Percentiles rank a stretch among this genome's conserved stretches.
Evolutionary conservation across 176 grass and related monocot genomes (phyloP).

Genomic region (Oryza glumipatula): DNA sequence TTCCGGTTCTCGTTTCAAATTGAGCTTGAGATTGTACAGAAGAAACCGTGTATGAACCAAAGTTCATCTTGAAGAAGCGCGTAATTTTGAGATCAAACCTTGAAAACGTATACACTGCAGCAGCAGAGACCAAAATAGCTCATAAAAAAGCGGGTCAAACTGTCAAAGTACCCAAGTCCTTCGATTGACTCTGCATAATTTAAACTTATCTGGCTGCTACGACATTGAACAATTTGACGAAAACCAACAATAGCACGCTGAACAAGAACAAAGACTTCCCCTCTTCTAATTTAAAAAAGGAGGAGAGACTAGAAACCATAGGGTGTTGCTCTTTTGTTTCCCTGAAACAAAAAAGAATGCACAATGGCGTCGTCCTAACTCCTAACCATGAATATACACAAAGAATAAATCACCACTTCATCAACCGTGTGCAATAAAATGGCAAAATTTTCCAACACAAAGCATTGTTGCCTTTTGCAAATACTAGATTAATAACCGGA

Average conservation of each 20-base stretch:
- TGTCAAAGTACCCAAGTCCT: neutral
- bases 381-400: neutral
- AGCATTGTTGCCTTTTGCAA: constrained; percentile 6
- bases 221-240: neutral
- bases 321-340: constrained; percentile 3
- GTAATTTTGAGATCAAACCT: neutral
- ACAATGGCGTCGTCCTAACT: neutral
- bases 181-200: constrained; percentile 17
- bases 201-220: neutral
- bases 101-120: neutral
- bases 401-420: neutral
- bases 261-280: neutral
- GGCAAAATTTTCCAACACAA: neutral
- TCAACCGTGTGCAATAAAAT: neutral
- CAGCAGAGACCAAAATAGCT: neutral
- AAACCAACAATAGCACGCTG: neutral
- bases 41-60: neutral
- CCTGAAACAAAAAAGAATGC: neutral
- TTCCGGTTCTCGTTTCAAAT: neutral
- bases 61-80: neutral
- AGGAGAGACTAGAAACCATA: constrained; percentile 6
- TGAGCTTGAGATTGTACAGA: neutral
- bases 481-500: neutral
- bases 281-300: neutral
- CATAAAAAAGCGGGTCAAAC: neutral